Conservation (phyloP, 169 alveolate species). For the Besnoitia besnoiti region DNA sequence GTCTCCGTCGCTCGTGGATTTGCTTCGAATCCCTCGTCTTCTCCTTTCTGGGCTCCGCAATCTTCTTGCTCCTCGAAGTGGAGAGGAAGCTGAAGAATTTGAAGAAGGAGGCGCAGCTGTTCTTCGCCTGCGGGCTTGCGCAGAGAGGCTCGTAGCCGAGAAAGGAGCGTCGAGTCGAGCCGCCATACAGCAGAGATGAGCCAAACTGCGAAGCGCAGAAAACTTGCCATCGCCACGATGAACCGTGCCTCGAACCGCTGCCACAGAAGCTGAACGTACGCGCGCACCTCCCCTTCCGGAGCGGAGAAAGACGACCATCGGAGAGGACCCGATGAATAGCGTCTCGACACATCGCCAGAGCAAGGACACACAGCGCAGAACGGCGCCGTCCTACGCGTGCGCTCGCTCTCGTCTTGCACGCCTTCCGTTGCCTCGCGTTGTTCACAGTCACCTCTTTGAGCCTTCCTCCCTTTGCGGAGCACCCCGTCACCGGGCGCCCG, state of each 20-base stretch:
- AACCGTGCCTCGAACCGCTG: background rate
- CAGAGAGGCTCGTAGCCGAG: background rate
- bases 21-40: background rate
- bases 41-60: background rate
- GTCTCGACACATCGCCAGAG: background rate
- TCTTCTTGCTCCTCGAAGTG: background rate
- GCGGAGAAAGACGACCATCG: background rate
- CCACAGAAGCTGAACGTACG: slow-evolving; percentile 3
- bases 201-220: slow-evolving; percentile 1
- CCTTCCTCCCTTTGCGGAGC: background rate
- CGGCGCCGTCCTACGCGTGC: too few species aligned
- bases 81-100: background rate
- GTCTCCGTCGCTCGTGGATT: background rate
- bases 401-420: background rate
- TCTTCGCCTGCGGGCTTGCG: background rate
- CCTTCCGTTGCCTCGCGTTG: background rate
- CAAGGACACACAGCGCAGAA: background rate
- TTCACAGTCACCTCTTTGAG: background rate
- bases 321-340: background rate
- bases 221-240: background rate
- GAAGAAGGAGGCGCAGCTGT: background rate
- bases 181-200: slow-evolving; percentile 20
- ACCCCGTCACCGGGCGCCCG: background rate
- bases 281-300: background rate
- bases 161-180: background rate